phyloP scores from a whole-genome alignment of 495 filamentous ascomycete genomes.

The Neurospora sp. region DNA sequence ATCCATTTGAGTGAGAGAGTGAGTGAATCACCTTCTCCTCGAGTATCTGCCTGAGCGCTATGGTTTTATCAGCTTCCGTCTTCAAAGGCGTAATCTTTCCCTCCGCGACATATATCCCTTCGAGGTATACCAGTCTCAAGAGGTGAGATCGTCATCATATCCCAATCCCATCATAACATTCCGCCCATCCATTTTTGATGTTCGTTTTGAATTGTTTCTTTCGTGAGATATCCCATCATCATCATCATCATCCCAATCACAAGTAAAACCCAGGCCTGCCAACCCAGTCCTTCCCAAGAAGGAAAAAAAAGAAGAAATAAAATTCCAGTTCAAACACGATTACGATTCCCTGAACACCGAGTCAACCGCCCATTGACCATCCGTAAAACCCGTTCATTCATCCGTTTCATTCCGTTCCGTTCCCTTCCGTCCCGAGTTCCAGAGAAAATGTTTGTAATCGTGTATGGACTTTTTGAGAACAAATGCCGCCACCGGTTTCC shows the following conservation, averaged over 20 bases:
- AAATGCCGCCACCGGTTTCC: not conserved
- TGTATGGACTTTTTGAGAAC: not conserved
- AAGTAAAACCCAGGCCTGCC: conserved; percentile 1
- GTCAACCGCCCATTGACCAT: not conserved
- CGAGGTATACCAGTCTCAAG: not conserved
- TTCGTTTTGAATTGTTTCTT: not conserved
- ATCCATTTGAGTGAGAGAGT: not conserved
- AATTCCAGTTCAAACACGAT: not conserved
- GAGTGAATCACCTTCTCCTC: not conserved
- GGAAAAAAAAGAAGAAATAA: not conserved
- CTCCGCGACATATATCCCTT: not conserved
- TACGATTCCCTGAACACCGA: not conserved
- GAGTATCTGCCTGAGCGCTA: not conserved
- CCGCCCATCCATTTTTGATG: not conserved
- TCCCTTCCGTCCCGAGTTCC: conserved; percentile 2
- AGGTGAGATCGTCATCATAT: not conserved
- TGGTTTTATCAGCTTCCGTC: not conserved
- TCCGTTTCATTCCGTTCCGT: not conserved
- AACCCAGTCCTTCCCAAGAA: not conserved
- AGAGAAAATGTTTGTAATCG: not conserved
- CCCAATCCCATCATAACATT: not conserved
- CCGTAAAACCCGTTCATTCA: conserved; percentile 3
- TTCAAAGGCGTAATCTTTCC: not conserved
- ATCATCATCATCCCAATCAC: not conserved
- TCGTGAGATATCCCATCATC: not conserved